phyloP scores from a whole-genome alignment of 768 basidiomycete genomes.

The Agaricus subrufescens region DNA sequence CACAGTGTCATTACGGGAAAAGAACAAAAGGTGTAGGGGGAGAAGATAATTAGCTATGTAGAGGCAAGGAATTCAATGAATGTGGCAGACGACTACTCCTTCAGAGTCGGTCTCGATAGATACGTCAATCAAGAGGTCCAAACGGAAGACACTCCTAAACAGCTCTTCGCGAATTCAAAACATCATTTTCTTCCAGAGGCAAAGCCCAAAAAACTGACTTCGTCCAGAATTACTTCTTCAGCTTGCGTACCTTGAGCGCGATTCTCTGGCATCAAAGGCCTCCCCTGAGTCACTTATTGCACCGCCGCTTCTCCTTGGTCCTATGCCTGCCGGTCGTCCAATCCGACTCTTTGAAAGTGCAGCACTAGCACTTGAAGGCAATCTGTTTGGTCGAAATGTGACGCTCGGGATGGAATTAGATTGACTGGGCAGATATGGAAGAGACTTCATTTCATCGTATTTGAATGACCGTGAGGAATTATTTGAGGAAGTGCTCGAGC shows the following conservation, averaged over 20 bases:
- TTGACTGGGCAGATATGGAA: slow-evolving; percentile 35
- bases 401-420: slow-evolving; percentile 34
- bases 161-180: neutral
- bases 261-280: slow-evolving; percentile 24
- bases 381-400: slow-evolving; percentile 41
- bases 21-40: neutral
- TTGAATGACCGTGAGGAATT: slow-evolving; percentile 24
- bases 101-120: slow-evolving; percentile 4
- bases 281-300: slow-evolving; percentile 5
- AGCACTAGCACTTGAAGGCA: slow-evolving; percentile 29
- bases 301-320: slow-evolving; percentile 22
- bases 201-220: neutral
- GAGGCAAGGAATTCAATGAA: slow-evolving; percentile 2
- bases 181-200: neutral
- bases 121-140: neutral
- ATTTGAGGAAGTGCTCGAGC: slow-evolving; percentile 24
- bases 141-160: neutral
- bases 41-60: neutral
- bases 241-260: slow-evolving; percentile 25
- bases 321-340: slow-evolving; percentile 41
- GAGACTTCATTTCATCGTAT: slow-evolving; percentile 29
- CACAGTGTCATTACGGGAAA: slow-evolving; percentile 8
- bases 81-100: slow-evolving; percentile 6
- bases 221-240: neutral
- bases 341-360: slow-evolving; percentile 44